phyloP scores from a whole-genome alignment of 495 filamentous ascomycete species.

The Tetracladium setigerum region DNA sequence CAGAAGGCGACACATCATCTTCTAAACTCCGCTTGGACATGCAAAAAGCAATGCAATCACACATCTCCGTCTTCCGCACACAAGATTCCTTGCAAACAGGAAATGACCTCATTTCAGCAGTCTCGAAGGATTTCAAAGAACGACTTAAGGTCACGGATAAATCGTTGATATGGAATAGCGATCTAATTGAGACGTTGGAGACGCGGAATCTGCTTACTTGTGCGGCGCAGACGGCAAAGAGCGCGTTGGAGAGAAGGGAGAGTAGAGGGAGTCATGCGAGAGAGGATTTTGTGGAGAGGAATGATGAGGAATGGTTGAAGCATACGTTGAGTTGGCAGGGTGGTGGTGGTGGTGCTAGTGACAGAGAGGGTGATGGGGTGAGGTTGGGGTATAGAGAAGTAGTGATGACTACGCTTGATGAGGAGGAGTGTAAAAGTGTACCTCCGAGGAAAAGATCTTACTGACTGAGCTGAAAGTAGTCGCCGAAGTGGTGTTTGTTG shows the following conservation, averaged over 20 bases:
- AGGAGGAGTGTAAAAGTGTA: conserved; percentile 18
- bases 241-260: conserved; percentile 19
- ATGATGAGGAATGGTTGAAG: conserved; percentile 18
- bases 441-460: conserved; percentile 16
- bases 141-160: conserved; percentile 12
- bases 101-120: conserved; percentile 2
- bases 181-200: conserved; percentile 22
- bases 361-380: conserved; percentile 9
- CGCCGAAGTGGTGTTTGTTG: no score
- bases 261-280: conserved; percentile 20
- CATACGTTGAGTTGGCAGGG: conserved; percentile 20
- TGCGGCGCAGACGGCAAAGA: conserved; percentile 19
- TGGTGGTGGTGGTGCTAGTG: conserved; percentile 9
- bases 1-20: conserved; percentile 8
- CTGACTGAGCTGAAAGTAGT: neutral
- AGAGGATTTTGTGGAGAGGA: conserved; percentile 16
- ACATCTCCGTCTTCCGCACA: conserved; percentile 20
- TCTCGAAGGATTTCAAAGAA: conserved; percentile 11
- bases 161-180: conserved; percentile 19
- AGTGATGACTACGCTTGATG: conserved; percentile 17
- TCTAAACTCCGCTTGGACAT: conserved; percentile 12
- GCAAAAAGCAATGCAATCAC: conserved; percentile 22
- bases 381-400: conserved; percentile 18
- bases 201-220: conserved; percentile 21
- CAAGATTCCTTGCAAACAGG: conserved; percentile 9